phyloP scores from a whole-genome alignment of 352 stramenopile genomes.

The Pythium sukuiense region DNA sequence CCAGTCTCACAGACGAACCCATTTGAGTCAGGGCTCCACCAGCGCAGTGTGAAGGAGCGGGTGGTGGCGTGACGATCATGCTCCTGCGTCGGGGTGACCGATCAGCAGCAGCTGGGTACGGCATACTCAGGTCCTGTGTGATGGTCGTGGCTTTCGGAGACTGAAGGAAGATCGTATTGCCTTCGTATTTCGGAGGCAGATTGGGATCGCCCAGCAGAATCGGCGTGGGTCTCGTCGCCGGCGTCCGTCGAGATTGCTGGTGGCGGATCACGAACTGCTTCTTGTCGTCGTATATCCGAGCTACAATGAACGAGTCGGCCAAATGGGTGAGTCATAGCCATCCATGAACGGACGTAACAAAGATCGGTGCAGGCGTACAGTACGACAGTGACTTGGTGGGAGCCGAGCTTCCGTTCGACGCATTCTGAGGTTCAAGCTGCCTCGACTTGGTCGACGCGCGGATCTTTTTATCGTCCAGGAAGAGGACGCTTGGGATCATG shows the following conservation, averaged over 20 bases:
- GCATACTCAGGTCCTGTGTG: slow-evolving; percentile 25
- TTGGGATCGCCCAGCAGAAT: slow-evolving; percentile 39
- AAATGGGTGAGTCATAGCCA: not conserved
- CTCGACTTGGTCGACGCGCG: slow-evolving; percentile 48
- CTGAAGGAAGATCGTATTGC: slow-evolving; percentile 53
- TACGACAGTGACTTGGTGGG: slow-evolving; percentile 71
- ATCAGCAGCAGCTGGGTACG: slow-evolving; percentile 18
- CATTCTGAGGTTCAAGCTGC: slow-evolving; percentile 5
- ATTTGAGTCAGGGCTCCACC: not conserved
- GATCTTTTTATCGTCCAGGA: slow-evolving; percentile 81
- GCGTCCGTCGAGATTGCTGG: slow-evolving; percentile 41
- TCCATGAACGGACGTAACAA: not conserved
- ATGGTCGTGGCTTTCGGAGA: slow-evolving; percentile 35
- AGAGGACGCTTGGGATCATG: slow-evolving; percentile 70
- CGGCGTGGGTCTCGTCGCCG: slow-evolving; percentile 38
- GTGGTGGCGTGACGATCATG: slow-evolving; percentile 1
- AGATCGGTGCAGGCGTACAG: slow-evolving; percentile 35
- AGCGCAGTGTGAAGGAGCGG: not conserved
- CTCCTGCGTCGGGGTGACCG: slow-evolving; percentile 2
- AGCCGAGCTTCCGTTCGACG: slow-evolving; percentile 23
- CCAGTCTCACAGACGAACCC: slow-evolving; percentile 1
- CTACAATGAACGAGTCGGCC: slow-evolving; percentile 21
- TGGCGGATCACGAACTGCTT: slow-evolving; percentile 75
- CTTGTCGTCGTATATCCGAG: slow-evolving; percentile 78
- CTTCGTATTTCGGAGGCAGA: slow-evolving; percentile 45